Conservation (phyloP, 495 filamentous ascomycete genomes). For the Gamarada debralockiae region DNA sequence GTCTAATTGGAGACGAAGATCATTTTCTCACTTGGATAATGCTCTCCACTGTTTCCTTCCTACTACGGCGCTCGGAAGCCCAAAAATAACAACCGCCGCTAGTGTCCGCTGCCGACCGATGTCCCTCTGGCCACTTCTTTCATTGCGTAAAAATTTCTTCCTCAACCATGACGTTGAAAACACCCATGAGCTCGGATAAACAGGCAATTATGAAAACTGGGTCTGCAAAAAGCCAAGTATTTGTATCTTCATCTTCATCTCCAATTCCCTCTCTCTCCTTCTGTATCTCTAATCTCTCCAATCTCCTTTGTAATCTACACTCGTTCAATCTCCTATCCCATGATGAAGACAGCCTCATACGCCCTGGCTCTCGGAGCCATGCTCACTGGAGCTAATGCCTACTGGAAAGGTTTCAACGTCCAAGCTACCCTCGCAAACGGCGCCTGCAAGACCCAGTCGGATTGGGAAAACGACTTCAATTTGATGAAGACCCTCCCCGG, state of each 20-base stretch:
- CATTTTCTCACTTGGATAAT: too few species aligned
- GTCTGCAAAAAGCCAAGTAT: not conserved
- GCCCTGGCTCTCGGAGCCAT: conserved; percentile 19
- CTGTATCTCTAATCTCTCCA: not conserved
- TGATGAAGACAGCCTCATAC: conserved; percentile 10
- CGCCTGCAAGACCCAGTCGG: conserved; percentile 55
- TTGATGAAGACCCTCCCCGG: conserved; percentile 63
- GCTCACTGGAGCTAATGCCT: conserved; percentile 17
- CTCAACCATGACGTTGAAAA: too few species aligned
- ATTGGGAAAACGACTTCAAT: conserved; percentile 70
- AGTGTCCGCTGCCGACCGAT: too few species aligned
- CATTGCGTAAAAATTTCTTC: too few species aligned
- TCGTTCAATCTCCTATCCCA: conserved; percentile 6
- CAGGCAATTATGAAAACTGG: not conserved
- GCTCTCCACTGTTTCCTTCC: too few species aligned
- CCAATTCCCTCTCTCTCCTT: not conserved
- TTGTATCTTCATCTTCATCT: not conserved
- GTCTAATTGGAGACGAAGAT: too few species aligned
- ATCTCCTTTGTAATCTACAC: not conserved
- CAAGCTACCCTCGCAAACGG: conserved; percentile 58
- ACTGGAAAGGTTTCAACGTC: conserved; percentile 77
- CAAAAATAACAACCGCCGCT: too few species aligned
- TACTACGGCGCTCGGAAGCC: too few species aligned
- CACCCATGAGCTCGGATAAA: too few species aligned
- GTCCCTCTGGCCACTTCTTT: too few species aligned